Percentiles rank a stretch among this genome's conserved stretches.
phyloP scores from a whole-genome alignment of 192 early-diverging fungal species.

The Coemansia sp. region DNA sequence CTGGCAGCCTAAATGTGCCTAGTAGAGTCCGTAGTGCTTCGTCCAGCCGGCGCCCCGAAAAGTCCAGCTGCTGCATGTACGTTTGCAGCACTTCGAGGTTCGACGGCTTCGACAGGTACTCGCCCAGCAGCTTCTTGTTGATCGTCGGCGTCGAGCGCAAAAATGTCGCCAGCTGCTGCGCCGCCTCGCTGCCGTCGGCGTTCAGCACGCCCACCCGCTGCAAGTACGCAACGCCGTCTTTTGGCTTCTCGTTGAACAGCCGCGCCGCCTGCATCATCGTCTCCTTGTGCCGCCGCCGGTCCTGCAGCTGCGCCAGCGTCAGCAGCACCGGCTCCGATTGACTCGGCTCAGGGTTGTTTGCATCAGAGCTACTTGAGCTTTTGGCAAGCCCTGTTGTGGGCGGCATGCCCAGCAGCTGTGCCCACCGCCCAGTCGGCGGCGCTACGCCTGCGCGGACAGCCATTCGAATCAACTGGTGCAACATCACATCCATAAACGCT shows the following conservation, averaged over 20 bases:
- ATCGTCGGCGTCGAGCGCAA: conserved; percentile 79
- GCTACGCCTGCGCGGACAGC: conserved; percentile 37
- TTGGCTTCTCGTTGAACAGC: conserved; percentile 84
- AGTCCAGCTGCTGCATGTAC: conserved; percentile 86
- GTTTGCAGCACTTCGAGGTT: conserved; percentile 82
- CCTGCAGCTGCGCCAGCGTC: conserved; percentile 29
- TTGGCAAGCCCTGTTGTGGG: conserved; percentile 9
- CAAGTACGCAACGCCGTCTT: conserved; percentile 81
- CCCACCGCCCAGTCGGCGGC: conserved; percentile 31
- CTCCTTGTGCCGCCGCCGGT: conserved; percentile 67
- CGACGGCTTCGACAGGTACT: conserved; percentile 81
- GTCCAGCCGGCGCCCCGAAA: conserved; percentile 83
- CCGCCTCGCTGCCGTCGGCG: conserved; percentile 23
- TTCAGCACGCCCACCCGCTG: conserved; percentile 55
- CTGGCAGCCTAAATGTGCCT: conserved; percentile 92
- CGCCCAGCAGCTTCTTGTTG: conserved; percentile 84
- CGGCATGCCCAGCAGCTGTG: conserved; percentile 33
- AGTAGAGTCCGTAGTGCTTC: conserved; percentile 91
- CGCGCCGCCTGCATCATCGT: conserved; percentile 74
- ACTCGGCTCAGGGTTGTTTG: conserved; percentile 11
- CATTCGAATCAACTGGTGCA: conserved; percentile 44
- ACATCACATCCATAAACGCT: conserved; percentile 44
- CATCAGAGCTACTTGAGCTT: not conserved
- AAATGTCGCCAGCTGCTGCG: conserved; percentile 65
- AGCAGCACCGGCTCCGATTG: conserved; percentile 5